Evolutionary conservation across 2,329 filamentous ascomycete genomes (phyloP), one percentile per base, ranked within the genome.

Genomic region (Claviceps purpurea): DNA sequence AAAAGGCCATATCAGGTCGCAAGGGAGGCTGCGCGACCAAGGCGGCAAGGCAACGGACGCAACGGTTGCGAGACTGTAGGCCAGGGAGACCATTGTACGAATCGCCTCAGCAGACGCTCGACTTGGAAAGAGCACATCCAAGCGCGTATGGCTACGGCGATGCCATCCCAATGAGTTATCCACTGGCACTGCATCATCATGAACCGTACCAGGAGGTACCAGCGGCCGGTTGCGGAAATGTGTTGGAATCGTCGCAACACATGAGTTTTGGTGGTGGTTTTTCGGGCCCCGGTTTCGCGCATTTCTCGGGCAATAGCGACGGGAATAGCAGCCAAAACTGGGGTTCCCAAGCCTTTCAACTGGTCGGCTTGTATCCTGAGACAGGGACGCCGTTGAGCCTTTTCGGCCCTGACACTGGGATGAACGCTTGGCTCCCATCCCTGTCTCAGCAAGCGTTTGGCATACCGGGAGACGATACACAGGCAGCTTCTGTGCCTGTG

Each of bases 1-100:
- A 62, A 39, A 61, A 62, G 50, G 64, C 65, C 45, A 22, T 61
- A 16, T 65, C 65, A 22, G 62, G 65, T 2, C 61, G 62, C 47
- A 67, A 63, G 47, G 66, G 66, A 51, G 68, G 67, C 8, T 60
- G 58, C 18, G 62, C 65, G 7, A 59, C 65, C 11, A 63, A 59
- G 51, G 62, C 58, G 41, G 57, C 61, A 16, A 56, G 57, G 46
- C 47, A 59, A 49, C 59, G 62, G 40, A 56, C 57, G 46, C 47
- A 59, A 49, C 59, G 62, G 43, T 56, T 56, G 48, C 61, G 57
- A 30, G 57, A 54, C 47, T 58, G 57, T 50, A 51, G 55, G 13
- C 58, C 60, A 20, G 54, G 52, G 8, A 34, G 34, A 46, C 50
- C 53, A 13, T 30, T 50, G 14, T 38, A 46, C 2, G 37, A 20